These are phyloP conservation scores for Malassezia psittaci DNA, from an alignment of 1,284 basidiomycete species.

Conservation along the genomic window DNA sequence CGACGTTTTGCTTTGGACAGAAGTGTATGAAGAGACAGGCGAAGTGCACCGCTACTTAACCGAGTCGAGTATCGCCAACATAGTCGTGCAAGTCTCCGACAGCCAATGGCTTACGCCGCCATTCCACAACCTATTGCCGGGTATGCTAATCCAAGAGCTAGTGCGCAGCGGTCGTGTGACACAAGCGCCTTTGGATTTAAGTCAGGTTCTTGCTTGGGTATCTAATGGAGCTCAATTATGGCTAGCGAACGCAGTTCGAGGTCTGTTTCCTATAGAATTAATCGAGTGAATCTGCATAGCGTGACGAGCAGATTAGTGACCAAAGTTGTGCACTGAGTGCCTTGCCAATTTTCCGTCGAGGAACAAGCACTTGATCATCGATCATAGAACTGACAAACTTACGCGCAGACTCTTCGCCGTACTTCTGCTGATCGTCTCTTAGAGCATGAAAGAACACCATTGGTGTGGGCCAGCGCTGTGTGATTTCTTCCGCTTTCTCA, in stretches of 20 bases:
- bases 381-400: background rate
- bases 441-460: conserved; percentile 29
- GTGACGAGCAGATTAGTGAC: background rate
- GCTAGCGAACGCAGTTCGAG: conserved; percentile 16
- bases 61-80: conserved; percentile 18
- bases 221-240: conserved; percentile 1
- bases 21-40: background rate
- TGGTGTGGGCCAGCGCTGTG: conserved; percentile 52
- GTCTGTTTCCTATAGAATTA: conserved; percentile 12
- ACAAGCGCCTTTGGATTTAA: background rate
- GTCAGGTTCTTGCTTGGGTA: background rate
- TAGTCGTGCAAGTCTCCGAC: conserved; percentile 4
- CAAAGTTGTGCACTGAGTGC: conserved; percentile 10
- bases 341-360: conserved; percentile 11
- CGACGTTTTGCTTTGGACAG: conserved; percentile 13
- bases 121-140: conserved; percentile 4
- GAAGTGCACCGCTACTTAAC: background rate
- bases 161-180: conserved; percentile 1
- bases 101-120: conserved; percentile 1
- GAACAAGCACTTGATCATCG: background rate
- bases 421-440: background rate
- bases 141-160: conserved; percentile 11
- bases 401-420: background rate
- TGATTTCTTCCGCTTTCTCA: conserved; percentile 52
- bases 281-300: background rate